Conservation (phyloP, 179 eudicot species). For the Silene noctiflora region DNA sequence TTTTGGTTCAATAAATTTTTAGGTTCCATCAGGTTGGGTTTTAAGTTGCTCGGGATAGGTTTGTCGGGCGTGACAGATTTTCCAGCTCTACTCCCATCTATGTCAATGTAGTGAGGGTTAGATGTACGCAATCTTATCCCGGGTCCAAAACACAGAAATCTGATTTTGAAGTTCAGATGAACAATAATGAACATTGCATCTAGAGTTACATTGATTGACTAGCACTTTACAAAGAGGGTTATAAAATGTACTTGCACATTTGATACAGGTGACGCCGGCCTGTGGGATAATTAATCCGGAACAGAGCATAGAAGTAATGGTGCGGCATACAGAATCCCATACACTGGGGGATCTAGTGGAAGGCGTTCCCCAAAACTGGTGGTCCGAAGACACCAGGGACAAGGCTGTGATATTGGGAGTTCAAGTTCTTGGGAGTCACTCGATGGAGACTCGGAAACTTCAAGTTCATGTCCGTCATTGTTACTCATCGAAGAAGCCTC, state of each 20-base stretch:
- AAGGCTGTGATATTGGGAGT: constrained; percentile 61
- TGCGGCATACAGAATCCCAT: constrained; percentile 64
- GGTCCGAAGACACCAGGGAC: constrained; percentile 78
- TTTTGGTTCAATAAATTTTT: too few species aligned
- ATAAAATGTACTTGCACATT: neutral
- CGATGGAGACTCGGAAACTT: constrained; percentile 48
- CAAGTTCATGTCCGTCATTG: constrained; percentile 52
- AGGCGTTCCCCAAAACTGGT: constrained; percentile 76
- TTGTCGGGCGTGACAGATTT: too few species aligned
- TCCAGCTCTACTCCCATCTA: too few species aligned
- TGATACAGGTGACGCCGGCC: constrained; percentile 69
- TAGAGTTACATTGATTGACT: too few species aligned
- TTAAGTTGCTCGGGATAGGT: too few species aligned
- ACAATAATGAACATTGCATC: too few species aligned
- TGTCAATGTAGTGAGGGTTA: too few species aligned
- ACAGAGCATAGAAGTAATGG: constrained; percentile 51
- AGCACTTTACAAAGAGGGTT: too few species aligned
- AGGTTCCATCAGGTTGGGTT: too few species aligned
- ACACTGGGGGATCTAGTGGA: constrained; percentile 62
- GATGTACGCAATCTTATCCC: too few species aligned
- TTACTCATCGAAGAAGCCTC: constrained; percentile 47
- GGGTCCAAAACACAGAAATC: too few species aligned
- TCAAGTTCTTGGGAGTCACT: constrained; percentile 45
- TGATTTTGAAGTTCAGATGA: too few species aligned
- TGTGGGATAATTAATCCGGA: constrained; percentile 70